phyloP scores from a whole-genome alignment of 495 filamentous ascomycete species.

The Amniculicola lignicola region DNA sequence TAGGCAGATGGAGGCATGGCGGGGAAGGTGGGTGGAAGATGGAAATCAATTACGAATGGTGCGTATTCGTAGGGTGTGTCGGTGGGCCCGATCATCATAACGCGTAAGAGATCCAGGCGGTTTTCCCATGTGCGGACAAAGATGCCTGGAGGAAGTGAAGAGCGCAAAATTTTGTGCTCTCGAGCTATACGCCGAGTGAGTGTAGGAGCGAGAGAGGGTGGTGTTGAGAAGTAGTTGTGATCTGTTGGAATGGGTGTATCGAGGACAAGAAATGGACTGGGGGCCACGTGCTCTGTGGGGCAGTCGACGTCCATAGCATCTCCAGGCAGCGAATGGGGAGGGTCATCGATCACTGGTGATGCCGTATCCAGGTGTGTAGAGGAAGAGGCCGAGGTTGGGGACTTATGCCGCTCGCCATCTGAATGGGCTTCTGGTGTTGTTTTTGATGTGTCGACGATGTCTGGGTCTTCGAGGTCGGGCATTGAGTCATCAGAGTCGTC shows the following conservation, averaged over 20 bases:
- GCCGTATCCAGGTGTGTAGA: not conserved
- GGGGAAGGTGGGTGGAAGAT: constrained; percentile 50
- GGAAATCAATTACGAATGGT: constrained; percentile 59
- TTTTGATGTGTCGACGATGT: constrained; percentile 30
- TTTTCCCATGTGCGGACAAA: constrained; percentile 60
- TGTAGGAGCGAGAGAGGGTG: constrained; percentile 3
- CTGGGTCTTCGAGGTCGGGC: constrained; percentile 16
- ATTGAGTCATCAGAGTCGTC: constrained; percentile 34
- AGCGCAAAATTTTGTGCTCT: constrained; percentile 56
- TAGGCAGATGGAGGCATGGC: constrained; percentile 47
- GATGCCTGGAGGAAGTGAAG: constrained; percentile 55
- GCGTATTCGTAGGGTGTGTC: constrained; percentile 62
- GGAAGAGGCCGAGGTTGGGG: not conserved
- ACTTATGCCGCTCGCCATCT: constrained; percentile 39
- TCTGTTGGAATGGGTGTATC: constrained; percentile 46
- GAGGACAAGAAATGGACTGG: constrained; percentile 32
- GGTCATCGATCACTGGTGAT: not conserved
- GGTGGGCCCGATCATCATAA: constrained; percentile 56
- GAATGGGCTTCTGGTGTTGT: constrained; percentile 25
- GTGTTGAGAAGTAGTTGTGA: constrained; percentile 47
- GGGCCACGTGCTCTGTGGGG: no score
- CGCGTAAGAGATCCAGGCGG: constrained; percentile 55
- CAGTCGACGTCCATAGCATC: no score
- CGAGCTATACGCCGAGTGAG: constrained; percentile 51
- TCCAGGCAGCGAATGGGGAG: not conserved